Percentiles rank a stretch among this genome's conserved stretches.
phyloP scores from a whole-genome alignment of 2,329 filamentous ascomycete genomes.

The Diaporthe sp. region DNA sequence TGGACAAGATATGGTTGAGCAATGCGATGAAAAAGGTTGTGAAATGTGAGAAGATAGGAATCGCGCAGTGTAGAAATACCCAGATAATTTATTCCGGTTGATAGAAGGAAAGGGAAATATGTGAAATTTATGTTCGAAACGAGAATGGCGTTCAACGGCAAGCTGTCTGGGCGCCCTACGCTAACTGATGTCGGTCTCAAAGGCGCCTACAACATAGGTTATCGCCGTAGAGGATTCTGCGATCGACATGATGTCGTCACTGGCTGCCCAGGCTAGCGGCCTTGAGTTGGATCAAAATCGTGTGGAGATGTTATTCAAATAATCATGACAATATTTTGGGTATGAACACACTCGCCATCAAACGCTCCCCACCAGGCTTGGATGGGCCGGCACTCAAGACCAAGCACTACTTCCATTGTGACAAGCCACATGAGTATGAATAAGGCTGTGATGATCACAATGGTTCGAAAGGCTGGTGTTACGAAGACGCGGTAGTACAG shows the following conservation, averaged over 20 bases:
- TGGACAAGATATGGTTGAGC: neutral
- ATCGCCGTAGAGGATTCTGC: neutral
- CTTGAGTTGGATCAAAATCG: neutral
- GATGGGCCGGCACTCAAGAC: too few relatives aligned
- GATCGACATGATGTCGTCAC: conserved; percentile 6
- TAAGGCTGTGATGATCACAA: too few relatives aligned
- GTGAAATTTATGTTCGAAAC: neutral
- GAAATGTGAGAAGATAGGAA: neutral
- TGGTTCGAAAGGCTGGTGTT: too few relatives aligned
- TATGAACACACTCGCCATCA: too few relatives aligned
- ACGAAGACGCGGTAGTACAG: too few relatives aligned
- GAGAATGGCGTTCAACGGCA: neutral
- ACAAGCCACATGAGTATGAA: too few relatives aligned
- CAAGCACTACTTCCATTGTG: too few relatives aligned
- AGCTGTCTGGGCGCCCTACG: neutral
- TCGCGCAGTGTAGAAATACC: neutral
- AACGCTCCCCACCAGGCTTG: too few relatives aligned
- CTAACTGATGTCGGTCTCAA: neutral
- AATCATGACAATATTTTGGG: neutral
- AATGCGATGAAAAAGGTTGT: neutral
- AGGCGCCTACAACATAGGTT: neutral
- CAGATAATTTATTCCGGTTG: rapidly evolving
- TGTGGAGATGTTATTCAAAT: too few relatives aligned
- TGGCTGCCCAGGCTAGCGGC: neutral
- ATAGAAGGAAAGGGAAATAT: neutral